A percentile compares a stretch with the other conserved stretches of the same genome.
These are phyloP conservation scores for Stygiomarasmius scandens DNA, from an alignment of 1,284 basidiomycete species.

Conservation along the genomic window DNA sequence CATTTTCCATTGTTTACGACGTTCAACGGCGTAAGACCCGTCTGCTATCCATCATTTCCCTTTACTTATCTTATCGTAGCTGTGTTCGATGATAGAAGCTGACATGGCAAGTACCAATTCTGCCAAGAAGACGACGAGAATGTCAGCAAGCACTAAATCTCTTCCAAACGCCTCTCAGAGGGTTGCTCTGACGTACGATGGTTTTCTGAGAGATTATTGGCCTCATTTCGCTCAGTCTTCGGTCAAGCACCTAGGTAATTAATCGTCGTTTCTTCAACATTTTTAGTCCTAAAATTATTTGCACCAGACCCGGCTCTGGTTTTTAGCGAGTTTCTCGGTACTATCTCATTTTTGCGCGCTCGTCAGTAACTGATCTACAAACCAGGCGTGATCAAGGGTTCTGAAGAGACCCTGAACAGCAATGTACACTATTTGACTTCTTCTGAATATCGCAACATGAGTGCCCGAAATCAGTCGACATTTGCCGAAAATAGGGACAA, in stretches of 20 bases:
- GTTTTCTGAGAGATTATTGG: conserved; percentile 64
- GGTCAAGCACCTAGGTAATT: conserved; percentile 58
- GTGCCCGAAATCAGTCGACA: conserved; percentile 53
- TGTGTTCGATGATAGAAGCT: conserved; percentile 45
- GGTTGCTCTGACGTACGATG: conserved; percentile 47
- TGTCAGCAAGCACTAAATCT: not conserved
- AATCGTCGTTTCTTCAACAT: not conserved
- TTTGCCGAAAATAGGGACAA: conserved; percentile 51
- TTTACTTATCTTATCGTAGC: conserved; percentile 30
- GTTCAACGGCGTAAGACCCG: conserved; percentile 53
- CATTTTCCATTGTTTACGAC: conserved; percentile 77
- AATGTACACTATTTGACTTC: conserved; percentile 43
- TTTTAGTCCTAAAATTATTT: not conserved
- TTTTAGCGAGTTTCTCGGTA: conserved; percentile 72
- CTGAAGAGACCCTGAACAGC: conserved; percentile 47
- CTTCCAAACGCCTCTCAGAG: not conserved
- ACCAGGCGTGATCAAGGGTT: conserved; percentile 70
- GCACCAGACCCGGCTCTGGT: conserved; percentile 60
- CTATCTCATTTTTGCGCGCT: not conserved
- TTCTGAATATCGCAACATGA: conserved; percentile 48
- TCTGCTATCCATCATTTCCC: conserved; percentile 5
- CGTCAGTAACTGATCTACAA: not conserved
- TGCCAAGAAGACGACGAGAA: not conserved
- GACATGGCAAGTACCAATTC: conserved; percentile 31
- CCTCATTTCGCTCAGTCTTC: conserved; percentile 58